Base-by-base conservation (phyloP, 345 rosid genomes). In the Rhodamnia argentea region DNA sequence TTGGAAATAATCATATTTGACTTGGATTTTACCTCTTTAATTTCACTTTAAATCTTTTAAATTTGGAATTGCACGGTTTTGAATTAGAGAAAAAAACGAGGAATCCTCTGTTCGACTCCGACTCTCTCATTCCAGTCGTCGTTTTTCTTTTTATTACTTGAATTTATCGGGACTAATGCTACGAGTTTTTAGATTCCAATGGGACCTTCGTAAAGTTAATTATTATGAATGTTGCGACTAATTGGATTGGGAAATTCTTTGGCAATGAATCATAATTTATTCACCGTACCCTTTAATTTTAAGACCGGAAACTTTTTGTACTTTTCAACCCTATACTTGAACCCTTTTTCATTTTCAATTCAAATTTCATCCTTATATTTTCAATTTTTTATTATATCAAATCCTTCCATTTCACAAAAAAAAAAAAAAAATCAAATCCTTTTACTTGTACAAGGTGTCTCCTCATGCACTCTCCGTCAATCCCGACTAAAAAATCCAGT, bases 321-420 rank as follows among this genome's bases (percentile, higher is more conserved):
- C 47, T 32, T 27, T 32, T 32, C 42, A 1, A 29, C 8, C 44
- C 1, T 1, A 37, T 37, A 37, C 40, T 37, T 37, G 3, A 37
- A 37, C 40, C 40, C 3, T 37, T 50, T 50, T 50, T 50, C 52
- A 50, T 50, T 50, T 50, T 50, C 52, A 50, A 50, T 50, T 50
- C 52, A 50, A 50, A 50, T 50, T 50, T 50, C 52, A 3, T 18
- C 10, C 22, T 70, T 32, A 4, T 0, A 0, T 1, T 14, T 16
- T 32, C 5, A 8, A 22, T 22, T 3, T 56, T 0, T 1, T 58
- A n/a, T 0, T 13, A 0, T 32, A 70, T 70, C 52, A 50, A 50
- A 50, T 10, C 12, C 11, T 50, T 50, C 51, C 51, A 10, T 12
- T 50, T 50, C 47, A 1, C 10, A 37, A 47, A 47, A 47, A 50